Base-by-base conservation (phyloP, 306 rosid genomes). In the Vigna nakashimae region DNA sequence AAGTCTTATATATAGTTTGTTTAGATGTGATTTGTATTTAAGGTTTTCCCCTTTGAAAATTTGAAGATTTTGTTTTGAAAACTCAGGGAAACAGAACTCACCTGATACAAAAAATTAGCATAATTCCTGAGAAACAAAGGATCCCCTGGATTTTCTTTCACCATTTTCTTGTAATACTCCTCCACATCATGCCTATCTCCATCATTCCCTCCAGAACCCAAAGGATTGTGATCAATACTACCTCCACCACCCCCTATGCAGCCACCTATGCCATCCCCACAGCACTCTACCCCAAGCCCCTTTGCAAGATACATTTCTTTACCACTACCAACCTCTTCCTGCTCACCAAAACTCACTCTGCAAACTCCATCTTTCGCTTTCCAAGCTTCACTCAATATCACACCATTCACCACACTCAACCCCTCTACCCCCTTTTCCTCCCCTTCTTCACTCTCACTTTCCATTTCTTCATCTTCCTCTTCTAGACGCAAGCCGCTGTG, bases 121-220 rank as follows among this genome's bases (percentile, higher is more conserved):
- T 92, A 92, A 69, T 95, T 95, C 73, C 97, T 84, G 20, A 92
- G 88, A 72, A 92, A 88, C 87, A 95, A 85, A 2, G 99, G 78
- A 66, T 88, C 84, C 6, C 93, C 92, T 1, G 98, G 99, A 83
- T 92, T 90, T 86, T 87, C 90, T 79, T 86, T 84, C 51, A 92
- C 88, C 96, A 89, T 83, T 71, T 64, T 91, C 89, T 85, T 89
- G 79, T 92, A 82, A 67, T 90, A 80, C 78, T 84, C 94, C 71
- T 92, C 97, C 76, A 83, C 87, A 11, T 58, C 89, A 34, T 65
- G 79, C 15, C 76, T 82, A 65, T 88, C 96, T 51, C 83, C 88
- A 52, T 84, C 89, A 64, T 86, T 89, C 13, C 91, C 89, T 18
- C 90, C 88, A 15, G 64, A 58, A 3, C 86, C 87, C 75, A 14